phyloP scores from a whole-genome alignment of 768 basidiomycete species.

The Dioszegia crocea region DNA sequence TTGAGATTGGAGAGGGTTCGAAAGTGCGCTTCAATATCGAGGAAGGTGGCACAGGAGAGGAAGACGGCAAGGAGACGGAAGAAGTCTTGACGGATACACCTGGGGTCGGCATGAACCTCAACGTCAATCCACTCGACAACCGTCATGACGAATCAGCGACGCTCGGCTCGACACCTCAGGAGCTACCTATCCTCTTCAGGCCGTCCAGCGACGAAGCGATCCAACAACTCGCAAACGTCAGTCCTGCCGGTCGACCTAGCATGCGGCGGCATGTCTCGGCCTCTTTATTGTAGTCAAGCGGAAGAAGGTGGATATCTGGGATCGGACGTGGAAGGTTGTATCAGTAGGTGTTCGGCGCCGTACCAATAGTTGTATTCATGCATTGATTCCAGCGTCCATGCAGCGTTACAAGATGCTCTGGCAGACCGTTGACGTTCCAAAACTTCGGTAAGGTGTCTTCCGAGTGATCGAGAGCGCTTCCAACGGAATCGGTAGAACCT shows the following conservation, averaged over 20 bases:
- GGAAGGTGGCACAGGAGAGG: background rate
- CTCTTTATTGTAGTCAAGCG: background rate
- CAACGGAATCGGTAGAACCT: too few species aligned
- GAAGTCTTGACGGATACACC: background rate
- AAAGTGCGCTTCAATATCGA: background rate
- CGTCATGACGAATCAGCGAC: background rate
- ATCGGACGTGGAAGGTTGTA: background rate
- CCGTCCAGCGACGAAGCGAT: background rate
- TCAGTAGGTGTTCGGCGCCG: too few species aligned
- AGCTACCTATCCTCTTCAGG: background rate
- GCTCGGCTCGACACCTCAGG: background rate
- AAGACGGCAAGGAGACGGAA: background rate
- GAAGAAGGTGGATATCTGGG: background rate
- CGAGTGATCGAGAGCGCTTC: too few species aligned
- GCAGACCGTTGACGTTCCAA: too few species aligned
- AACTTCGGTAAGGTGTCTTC: too few species aligned
- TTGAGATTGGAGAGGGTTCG: background rate
- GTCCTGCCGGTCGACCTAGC: background rate
- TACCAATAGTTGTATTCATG: too few species aligned
- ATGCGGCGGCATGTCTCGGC: constrained; percentile 2
- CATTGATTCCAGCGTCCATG: too few species aligned
- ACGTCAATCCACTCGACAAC: background rate
- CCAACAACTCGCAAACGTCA: background rate
- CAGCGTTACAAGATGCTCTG: too few species aligned
- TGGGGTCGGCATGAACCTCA: background rate